Percentiles rank a stretch among this genome's conserved stretches.
Conservation (phyloP, 2,329 filamentous ascomycete species). For the Magnaporthales sp. region DNA sequence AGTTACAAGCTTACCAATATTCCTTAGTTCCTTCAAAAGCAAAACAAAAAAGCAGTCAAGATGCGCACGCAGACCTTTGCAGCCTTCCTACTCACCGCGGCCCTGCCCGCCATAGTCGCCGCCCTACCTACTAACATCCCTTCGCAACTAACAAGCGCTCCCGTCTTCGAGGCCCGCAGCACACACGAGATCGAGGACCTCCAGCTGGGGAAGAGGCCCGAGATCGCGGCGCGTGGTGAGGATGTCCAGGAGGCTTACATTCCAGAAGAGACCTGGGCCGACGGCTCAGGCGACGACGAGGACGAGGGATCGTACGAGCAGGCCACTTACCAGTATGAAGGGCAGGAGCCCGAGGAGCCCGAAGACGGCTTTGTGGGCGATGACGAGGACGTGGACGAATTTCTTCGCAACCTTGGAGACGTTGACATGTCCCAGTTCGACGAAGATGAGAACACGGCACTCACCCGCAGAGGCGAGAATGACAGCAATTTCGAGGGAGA, state of each 20-base stretch:
- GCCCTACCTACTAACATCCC: not conserved
- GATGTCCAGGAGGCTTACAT: not conserved
- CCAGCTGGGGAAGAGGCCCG: not conserved
- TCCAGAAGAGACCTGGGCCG: not conserved
- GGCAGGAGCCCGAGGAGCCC: not conserved
- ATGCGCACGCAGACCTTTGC: slow-evolving; percentile 5
- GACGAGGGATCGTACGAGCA: not conserved
- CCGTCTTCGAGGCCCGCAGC: not conserved
- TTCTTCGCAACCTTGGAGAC: not conserved
- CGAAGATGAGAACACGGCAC: too few relatives aligned
- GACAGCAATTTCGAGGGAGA: too few relatives aligned
- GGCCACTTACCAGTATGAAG: not conserved
- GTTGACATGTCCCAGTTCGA: not conserved
- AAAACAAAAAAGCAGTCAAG: not conserved
- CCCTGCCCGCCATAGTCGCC: slow-evolving; percentile 7
- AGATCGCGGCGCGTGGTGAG: not conserved
- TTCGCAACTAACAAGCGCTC: not conserved
- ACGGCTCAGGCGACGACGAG: not conserved
- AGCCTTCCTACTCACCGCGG: slow-evolving; percentile 6
- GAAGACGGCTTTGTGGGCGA: not conserved
- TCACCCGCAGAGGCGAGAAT: not conserved
- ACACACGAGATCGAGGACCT: not conserved
- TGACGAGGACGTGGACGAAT: too few relatives aligned
- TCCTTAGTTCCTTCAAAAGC: not conserved
- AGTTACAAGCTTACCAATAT: not conserved